Base-by-base conservation (phyloP, 305 asterid genomes). In the Rubia balearica region DNA sequence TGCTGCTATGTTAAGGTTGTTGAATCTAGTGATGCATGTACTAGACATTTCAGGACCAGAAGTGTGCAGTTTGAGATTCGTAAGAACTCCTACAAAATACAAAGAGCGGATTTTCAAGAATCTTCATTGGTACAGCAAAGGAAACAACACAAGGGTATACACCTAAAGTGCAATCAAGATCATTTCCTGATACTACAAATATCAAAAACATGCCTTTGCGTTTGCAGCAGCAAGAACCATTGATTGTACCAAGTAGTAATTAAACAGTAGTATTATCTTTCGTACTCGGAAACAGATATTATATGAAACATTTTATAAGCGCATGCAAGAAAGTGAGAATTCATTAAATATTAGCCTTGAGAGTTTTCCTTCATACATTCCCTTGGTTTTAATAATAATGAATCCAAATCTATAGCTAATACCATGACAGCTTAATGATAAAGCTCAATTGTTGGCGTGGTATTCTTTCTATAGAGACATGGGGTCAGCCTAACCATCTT, bases 11-110 rank as follows among this genome's bases (percentile, higher is more conserved):
- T 76, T 87, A 59, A 89, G 80, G 79, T 75, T 75, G 61, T 81
- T 43, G 82, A 88, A 81, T 83, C 89, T 86, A 48, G 85, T 74
- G 70, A 87, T 78, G 75, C 91, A 82, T 68, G 89, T 84, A 72
- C 84, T 86, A 71, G 87, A 76, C 97, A 90, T 91, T 41, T 75
- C 70, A 75, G 55, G 40, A 71, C 74, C 61, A 59, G 72, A 40
- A 45, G 62, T 45, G 5, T 3, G 17, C 42, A 19, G 19, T 13
- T n/a, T 9, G 53, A 30, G 27, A 30, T 30, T 27, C 16, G n/a
- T 49, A 49, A 27, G 21, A 30, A 51, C 72, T 51, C 59, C 72
- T 68, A 51, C 19, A 68, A 51, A 51, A 56, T 38, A 7, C 33
- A 68, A 13, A 68, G 71, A 3, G 46, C 4, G 1, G 53, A 65